These are phyloP conservation scores for Hyaloscypha variabilis DNA, from an alignment of 495 filamentous ascomycete genomes.

Conservation along the genomic window DNA sequence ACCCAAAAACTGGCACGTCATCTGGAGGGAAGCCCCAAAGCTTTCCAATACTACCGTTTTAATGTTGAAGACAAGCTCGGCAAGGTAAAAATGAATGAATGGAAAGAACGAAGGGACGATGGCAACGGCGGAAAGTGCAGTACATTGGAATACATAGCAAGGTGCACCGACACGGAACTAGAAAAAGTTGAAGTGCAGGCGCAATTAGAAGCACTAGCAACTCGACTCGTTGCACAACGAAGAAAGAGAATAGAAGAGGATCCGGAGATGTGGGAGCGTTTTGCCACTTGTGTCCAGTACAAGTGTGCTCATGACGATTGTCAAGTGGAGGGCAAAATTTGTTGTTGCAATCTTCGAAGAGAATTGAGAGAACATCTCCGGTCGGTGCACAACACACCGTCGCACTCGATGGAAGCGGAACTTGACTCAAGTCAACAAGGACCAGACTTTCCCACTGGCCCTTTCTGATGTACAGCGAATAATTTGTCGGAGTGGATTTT, in stretches of 20 bases:
- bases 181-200: neutral
- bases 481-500: no score
- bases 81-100: constrained; percentile 8
- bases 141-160: neutral
- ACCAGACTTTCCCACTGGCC: neutral
- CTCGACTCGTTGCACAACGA: neutral
- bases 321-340: neutral
- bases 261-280: neutral
- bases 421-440: neutral
- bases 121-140: neutral
- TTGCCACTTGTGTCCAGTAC: neutral
- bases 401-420: neutral
- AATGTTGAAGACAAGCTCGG: constrained; percentile 1
- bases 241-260: neutral
- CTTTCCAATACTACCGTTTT: constrained; percentile 1
- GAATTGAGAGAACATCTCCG: neutral
- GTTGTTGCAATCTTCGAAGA: neutral
- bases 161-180: neutral
- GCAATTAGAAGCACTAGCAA: neutral
- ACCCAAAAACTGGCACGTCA: neutral
- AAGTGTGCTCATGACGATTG: neutral
- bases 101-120: neutral
- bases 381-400: neutral
- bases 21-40: neutral
- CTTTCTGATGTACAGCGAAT: neutral